A percentile compares a stretch with the other conserved stretches of the same genome.
These are phyloP conservation scores for Tetracentron sinense DNA, from an alignment of 164 flowering plant genomes.

Conservation along the genomic window DNA sequence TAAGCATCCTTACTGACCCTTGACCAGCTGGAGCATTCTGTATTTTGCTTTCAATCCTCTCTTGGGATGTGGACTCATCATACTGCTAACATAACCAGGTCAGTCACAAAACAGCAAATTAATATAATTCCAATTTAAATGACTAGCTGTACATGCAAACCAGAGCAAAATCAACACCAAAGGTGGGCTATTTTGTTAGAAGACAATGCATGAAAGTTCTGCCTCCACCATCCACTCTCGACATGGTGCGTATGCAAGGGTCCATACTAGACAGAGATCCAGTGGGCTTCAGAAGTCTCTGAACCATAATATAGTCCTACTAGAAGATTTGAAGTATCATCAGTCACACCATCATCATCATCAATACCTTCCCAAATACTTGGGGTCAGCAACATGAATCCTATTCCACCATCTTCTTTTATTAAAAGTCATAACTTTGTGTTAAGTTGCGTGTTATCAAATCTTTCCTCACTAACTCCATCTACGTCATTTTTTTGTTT, in stretches of 20 bases:
- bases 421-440: no score
- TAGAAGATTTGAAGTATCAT: no score
- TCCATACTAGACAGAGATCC: no score
- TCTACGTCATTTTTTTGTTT: no score
- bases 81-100: slow-evolving; percentile 33
- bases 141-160: not conserved
- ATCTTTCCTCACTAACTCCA: no score
- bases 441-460: no score
- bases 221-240: not conserved
- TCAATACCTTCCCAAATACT: no score
- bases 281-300: no score
- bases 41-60: slow-evolving; percentile 75
- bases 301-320: no score
- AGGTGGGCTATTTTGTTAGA: not conserved
- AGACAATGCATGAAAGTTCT: not conserved
- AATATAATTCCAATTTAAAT: not conserved
- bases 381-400: no score
- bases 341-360: no score
- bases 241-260: not conserved
- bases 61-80: slow-evolving; percentile 72
- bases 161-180: not conserved
- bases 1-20: slow-evolving; percentile 90
- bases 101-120: not conserved
- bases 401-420: no score
- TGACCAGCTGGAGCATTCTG: slow-evolving; percentile 71